Conservation (phyloP, 2,329 filamentous ascomycete species). For the Elsinoe ampelina region DNA sequence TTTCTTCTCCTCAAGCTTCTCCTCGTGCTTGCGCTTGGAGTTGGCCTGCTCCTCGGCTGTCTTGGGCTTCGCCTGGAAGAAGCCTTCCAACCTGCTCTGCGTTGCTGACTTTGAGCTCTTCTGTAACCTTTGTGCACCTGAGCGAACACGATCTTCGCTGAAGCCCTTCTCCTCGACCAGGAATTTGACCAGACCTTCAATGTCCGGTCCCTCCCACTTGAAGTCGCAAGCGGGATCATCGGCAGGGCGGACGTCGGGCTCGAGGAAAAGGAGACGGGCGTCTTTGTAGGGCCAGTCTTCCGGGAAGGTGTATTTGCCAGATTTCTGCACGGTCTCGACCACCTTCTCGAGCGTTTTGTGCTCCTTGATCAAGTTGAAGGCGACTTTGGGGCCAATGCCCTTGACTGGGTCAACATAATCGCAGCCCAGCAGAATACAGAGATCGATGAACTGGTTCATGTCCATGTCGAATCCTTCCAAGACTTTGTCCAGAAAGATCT, state of each 20-base stretch:
- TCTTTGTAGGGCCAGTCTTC: conserved; percentile 97
- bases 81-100: conserved; percentile 85
- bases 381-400: conserved; percentile 85
- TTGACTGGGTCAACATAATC: conserved; percentile 96
- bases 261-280: conserved; percentile 81
- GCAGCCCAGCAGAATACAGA: conserved; percentile 94
- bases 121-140: conserved; percentile 64
- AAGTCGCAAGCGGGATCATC: conserved; percentile 87
- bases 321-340: conserved; percentile 65
- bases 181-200: conserved; percentile 82
- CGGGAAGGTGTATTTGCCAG: conserved; percentile 74
- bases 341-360: conserved; percentile 81
- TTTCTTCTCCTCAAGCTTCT: conserved; percentile 84
- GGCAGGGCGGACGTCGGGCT: conserved; percentile 77
- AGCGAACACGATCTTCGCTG: conserved; percentile 84
- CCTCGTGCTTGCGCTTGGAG: conserved; percentile 87
- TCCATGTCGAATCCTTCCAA: conserved; percentile 85
- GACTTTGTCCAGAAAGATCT: conserved; percentile 81
- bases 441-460: conserved; percentile 85
- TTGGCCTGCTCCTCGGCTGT: conserved; percentile 75
- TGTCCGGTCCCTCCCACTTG: conserved; percentile 92
- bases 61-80: conserved; percentile 90
- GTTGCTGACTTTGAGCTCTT: conserved; percentile 90
- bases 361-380: conserved; percentile 87
- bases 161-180: conserved; percentile 93